Base-by-base conservation (phyloP, 2,329 filamentous ascomycete species). In the Pseudogymnoascus sp. region DNA sequence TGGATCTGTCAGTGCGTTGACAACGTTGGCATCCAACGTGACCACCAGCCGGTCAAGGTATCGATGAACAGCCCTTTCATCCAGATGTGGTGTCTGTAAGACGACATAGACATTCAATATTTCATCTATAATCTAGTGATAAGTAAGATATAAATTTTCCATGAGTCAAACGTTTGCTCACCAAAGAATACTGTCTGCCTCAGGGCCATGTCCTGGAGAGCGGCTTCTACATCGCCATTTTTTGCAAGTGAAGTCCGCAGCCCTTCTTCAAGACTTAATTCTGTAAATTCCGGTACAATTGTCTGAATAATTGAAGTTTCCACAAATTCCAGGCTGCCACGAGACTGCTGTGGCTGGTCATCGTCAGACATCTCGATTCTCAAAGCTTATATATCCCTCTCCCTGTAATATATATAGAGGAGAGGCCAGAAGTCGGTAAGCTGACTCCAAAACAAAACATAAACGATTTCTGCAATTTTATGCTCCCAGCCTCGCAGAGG, bases 121-220 rank as follows among this genome's bases (percentile, higher is more conserved):
- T 79, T 93, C 90, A 82, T 93, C 90, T 92, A 77, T 65, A 73
- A 72, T 78, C 77, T 82, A 76, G 69, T 72, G 75, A 79, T 82
- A 75, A 83, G 82, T 77, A 79, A 76, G 75, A 77, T 71, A 72
- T 67, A 68, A 68, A 72, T 67, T 69, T 68, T 71, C 69, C 67
- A 68, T 70, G 69, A 64, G 65, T 61, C 63, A 65, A 67, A 64
- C 65, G 69, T 69, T 65, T 57, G 75, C 83, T 69, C 79, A 92
- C 90, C 90, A 72, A 92, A 91, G 73, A 90, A 89, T 41, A 93
- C 78, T 63, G 82, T 81, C 41, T 88, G 81, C 68, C 89, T 81
- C 69, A 85, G 82, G 48, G 83, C 77, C 71, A 91, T 80, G 16
- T 81, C 81, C 62, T 88, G 79, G 66, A 79, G 77, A 69, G 77